Percentiles rank a stretch among this genome's conserved stretches.
Evolutionary conservation across 2,329 filamentous ascomycete genomes (phyloP).

Genomic region (Aspergillus quadrilineatus): DNA sequence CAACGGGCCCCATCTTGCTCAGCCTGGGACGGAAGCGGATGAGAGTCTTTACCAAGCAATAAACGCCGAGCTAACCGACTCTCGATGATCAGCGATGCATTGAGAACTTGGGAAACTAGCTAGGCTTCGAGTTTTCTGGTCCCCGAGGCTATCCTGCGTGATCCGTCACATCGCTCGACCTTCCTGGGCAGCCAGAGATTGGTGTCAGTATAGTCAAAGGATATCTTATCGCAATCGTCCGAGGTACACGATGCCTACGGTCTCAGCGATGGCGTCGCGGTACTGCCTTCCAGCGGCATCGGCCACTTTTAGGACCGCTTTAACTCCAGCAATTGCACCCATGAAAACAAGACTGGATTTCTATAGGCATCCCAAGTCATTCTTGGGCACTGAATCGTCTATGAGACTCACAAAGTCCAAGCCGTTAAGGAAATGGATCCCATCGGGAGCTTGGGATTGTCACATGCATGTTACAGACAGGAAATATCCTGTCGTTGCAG

Average conservation of each 20-base stretch:
- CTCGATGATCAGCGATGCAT: background rate
- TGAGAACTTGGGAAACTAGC: background rate
- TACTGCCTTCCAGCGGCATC: background rate
- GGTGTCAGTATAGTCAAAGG: background rate
- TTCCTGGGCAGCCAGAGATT: background rate
- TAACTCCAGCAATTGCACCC: conserved; percentile 12
- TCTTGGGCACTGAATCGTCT: background rate
- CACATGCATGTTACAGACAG: conserved; percentile 65
- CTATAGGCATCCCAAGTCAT: background rate
- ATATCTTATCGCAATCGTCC: background rate
- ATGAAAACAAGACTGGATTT: conserved; percentile 22
- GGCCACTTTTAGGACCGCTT: background rate
- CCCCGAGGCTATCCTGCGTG: background rate
- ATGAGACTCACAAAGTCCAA: background rate
- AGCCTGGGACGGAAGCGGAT: background rate
- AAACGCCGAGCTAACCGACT: background rate
- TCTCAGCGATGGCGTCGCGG: background rate
- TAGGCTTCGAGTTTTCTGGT: background rate
- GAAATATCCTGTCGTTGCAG: conserved; percentile 49
- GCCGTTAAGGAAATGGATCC: conserved; percentile 27
- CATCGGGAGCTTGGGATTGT: conserved; percentile 55
- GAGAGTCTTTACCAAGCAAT: background rate
- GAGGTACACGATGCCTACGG: background rate
- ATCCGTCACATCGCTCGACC: background rate
- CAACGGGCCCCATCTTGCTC: background rate